A percentile compares a stretch with the other conserved stretches of the same genome.
Evolutionary conservation across 257 asterid species (phyloP).

Genomic region (Solanum ossicruentum): DNA sequence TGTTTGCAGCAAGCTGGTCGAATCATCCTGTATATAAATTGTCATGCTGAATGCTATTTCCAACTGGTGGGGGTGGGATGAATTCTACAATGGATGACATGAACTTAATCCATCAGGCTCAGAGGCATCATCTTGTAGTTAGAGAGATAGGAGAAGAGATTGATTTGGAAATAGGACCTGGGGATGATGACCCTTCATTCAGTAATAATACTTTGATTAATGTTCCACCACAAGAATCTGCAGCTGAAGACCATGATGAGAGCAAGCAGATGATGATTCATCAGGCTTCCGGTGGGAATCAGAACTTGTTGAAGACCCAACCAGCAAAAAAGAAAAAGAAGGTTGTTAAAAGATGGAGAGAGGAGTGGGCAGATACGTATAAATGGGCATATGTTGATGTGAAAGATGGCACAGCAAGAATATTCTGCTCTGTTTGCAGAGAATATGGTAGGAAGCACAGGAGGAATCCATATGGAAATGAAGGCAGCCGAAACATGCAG

Average conservation of each 20-base stretch:
- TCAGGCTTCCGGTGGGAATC: constrained; percentile 56
- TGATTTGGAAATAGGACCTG: constrained; percentile 90
- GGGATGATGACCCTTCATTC: constrained; percentile 78
- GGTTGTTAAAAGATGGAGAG: constrained; percentile 98
- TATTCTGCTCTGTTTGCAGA: constrained; percentile 93
- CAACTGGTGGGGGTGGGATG: constrained; percentile 67
- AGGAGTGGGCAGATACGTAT: constrained; percentile 99
- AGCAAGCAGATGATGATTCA: constrained; percentile 62
- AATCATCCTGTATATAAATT: constrained; percentile 15
- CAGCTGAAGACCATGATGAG: constrained; percentile 61
- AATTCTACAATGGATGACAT: constrained; percentile 89
- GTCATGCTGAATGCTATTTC: constrained; percentile 95
- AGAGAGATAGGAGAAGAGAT: constrained; percentile 90
- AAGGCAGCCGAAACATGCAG: constrained; percentile 99
- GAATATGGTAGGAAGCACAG: constrained; percentile 98
- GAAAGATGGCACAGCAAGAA: constrained; percentile 90
- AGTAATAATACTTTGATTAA: constrained; percentile 50
- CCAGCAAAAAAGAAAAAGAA: constrained; percentile 87
- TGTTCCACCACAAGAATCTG: constrained; percentile 68
- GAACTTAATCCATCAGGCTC: constrained; percentile 88
- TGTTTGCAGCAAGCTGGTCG: constrained; percentile 18
- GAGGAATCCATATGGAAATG: constrained; percentile 96
- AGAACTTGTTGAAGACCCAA: constrained; percentile 55
- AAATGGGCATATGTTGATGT: constrained; percentile 98
- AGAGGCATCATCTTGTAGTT: constrained; percentile 82